Base-by-base conservation (phyloP, 2,329 filamentous ascomycete genomes). In the Penicillium sp. region DNA sequence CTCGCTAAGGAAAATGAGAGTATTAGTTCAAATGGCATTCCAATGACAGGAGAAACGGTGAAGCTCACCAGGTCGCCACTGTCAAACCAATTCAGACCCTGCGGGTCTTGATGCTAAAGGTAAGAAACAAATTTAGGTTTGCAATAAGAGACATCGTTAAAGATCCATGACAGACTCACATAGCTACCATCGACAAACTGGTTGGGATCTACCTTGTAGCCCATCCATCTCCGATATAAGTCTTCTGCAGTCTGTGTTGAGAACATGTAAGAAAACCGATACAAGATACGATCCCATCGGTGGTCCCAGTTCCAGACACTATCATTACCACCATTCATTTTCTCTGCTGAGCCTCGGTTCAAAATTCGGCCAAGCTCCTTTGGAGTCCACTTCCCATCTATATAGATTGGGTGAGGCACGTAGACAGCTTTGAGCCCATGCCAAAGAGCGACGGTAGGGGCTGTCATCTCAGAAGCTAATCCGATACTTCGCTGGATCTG, bases 401-500 rank as follows among this genome's bases (percentile, higher is more conserved):
- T 11, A 18, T 47, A 41, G 18, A 41, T n/a, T n/a, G 47, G 27
- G 11, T 56, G 54, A 1, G 49, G 54, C 7, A 52, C 49, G 16
- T 48, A n/a, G 18, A 50, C 49, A 3, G 45, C 54, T 26, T 56
- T 56, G 6, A 56, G 27, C 2, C 49, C 45, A 45, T 56, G 49
- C 30, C 11, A 38, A 13, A 53, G 35, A 14, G 54, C 49, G 16
- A 46, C 7, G 1, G 54, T 40, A 2, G 41, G 32, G 11, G 44
- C 32, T 7, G 34, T 36, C 54, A 53, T 56, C 23, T 53, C 54
- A 27, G 49, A 47, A 14, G 32, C 30, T 9, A 52, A 11, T 6
- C 35, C 43, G 1, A 43, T 16, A 9, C 40, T 32, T 27, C 10
- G 27, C n/a, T 52, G n/a, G n/a, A n/a, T 32, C 10, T 43, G 14